These are phyloP conservation scores for Austroboletus festivus DNA, from an alignment of 768 basidiomycete genomes.

Conservation along the genomic window DNA sequence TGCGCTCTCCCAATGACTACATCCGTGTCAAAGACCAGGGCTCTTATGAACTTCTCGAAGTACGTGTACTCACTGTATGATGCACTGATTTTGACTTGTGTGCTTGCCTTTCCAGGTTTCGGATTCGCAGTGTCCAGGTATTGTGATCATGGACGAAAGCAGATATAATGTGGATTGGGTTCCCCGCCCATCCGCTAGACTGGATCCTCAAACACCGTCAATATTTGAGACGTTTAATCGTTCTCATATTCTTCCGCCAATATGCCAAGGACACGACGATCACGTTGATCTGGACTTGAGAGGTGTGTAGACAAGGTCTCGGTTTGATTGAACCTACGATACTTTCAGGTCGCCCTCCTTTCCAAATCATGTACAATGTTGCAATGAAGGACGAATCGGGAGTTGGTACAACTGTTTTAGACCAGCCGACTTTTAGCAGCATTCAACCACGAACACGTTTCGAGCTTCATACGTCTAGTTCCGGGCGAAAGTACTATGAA, in stretches of 20 bases:
- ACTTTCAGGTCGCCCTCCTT: conserved; percentile 76
- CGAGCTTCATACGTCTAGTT: conserved; percentile 71
- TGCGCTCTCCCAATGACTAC: conserved; percentile 66
- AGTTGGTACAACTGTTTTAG: conserved; percentile 66
- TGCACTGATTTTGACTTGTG: not conserved
- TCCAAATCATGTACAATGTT: conserved; percentile 89
- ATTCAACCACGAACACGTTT: conserved; percentile 78
- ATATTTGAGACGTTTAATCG: conserved; percentile 62
- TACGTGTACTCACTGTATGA: conserved; percentile 29
- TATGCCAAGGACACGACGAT: conserved; percentile 80
- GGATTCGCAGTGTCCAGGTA: conserved; percentile 85
- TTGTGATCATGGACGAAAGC: conserved; percentile 54
- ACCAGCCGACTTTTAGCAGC: conserved; percentile 80
- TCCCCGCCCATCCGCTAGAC: conserved; percentile 68
- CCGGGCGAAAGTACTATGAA: conserved; percentile 86
- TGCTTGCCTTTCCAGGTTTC: conserved; percentile 48
- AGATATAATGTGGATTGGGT: conserved; percentile 77
- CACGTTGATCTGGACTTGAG: conserved; percentile 82
- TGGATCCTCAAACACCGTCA: conserved; percentile 57
- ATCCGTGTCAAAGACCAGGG: conserved; percentile 76
- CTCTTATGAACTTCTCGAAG: conserved; percentile 69
- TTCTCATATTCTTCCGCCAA: conserved; percentile 68
- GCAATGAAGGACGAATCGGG: conserved; percentile 66
- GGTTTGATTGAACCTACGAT: not conserved
- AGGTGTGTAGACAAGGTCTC: conserved; percentile 42